A percentile compares a stretch with the other conserved stretches of the same genome.
Conservation (phyloP, 306 rosid species). For the Lithocarpus polystachyus region DNA sequence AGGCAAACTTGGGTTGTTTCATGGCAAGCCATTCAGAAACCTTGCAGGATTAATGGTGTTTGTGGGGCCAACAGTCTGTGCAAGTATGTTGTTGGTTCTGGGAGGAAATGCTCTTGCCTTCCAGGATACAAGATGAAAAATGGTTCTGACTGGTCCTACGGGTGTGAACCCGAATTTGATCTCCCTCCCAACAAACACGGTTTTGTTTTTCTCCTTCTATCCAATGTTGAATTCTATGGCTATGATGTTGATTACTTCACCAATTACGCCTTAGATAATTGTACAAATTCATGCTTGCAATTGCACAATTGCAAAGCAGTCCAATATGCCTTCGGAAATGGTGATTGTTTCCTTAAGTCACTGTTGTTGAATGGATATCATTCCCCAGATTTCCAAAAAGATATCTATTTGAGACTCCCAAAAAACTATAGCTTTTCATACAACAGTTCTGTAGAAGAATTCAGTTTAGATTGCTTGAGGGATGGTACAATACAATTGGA, state of each 20-base stretch:
- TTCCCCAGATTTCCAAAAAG: slow-evolving; percentile 23
- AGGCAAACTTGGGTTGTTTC: no score
- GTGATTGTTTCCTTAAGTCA: slow-evolving; percentile 43
- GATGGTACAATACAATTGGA: not conserved
- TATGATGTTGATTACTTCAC: no score
- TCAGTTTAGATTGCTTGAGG: slow-evolving; percentile 16
- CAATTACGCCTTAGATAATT: no score
- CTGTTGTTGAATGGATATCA: slow-evolving; percentile 40
- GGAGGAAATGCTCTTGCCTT: no score
- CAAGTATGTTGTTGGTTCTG: no score
- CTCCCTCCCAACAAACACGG: not conserved
- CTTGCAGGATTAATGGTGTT: no score
- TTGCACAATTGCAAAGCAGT: slow-evolving; percentile 40
- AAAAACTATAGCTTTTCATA: not conserved
- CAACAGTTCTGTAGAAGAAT: not conserved
- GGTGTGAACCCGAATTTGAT: slow-evolving; percentile 39
- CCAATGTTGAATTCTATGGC: no score
- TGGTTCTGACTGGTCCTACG: slow-evolving; percentile 33
- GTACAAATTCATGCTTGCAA: not conserved
- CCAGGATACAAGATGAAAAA: not conserved
- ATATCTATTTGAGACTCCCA: slow-evolving; percentile 38
- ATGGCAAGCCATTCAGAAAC: no score
- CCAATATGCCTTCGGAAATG: not conserved
- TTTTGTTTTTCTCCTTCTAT: slow-evolving; percentile 14
- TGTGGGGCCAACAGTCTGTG: no score